Evolutionary conservation across 805 yeast genomes (phyloP), one percentile per base, ranked within the genome.

Genomic region (Metschnikowia vanudenii): DNA sequence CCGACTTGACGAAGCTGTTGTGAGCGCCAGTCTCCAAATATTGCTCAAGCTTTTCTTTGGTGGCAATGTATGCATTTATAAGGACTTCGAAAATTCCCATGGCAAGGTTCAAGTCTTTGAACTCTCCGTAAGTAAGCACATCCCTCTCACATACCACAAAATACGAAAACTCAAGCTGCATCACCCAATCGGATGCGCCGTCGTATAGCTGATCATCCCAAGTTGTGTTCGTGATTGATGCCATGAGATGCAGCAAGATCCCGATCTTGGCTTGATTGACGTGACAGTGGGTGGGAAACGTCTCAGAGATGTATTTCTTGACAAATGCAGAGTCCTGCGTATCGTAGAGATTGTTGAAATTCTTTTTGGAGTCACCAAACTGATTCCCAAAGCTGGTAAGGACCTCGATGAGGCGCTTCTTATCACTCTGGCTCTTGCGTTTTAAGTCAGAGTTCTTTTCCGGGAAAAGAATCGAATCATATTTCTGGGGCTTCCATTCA

Each of bases 1-100:
- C 35, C 2, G 50, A 39, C 29, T 52, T 54, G 9, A 14, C 31
- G 16, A 38, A 38, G 11, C 47, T 46, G 18, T 50, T 54, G 29
- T 56, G 59, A 9, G 59, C 32, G 13, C 52, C 58, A 18, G 57
- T 57, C 6, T 62, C 54, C 5, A 60, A 37, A 1, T 46, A 17
- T 30, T 41, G 32, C 49, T 63, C 59, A 1, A 60, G 61, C 52
- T 52, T 68, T 51, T 43, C 60, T 58, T 61, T 69, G 39, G 55
- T 57, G 12, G 51, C 52, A 35, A 63, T 71, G 68, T 67, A 76
- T 22, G 52, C 50, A 52, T 81, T 79, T 0, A 75, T 64, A 11
- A 80, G 53, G 0, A 79, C 52, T 49, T 81, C 86, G 51, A 63
- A 71, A 2, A 77, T 54, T 1, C 80, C 63, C 3, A 74, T 60